Percentiles rank a stretch among this genome's conserved stretches.
Evolutionary conservation across 306 rosid genomes (phyloP).

Genomic region (Astragalus membranaceus): DNA sequence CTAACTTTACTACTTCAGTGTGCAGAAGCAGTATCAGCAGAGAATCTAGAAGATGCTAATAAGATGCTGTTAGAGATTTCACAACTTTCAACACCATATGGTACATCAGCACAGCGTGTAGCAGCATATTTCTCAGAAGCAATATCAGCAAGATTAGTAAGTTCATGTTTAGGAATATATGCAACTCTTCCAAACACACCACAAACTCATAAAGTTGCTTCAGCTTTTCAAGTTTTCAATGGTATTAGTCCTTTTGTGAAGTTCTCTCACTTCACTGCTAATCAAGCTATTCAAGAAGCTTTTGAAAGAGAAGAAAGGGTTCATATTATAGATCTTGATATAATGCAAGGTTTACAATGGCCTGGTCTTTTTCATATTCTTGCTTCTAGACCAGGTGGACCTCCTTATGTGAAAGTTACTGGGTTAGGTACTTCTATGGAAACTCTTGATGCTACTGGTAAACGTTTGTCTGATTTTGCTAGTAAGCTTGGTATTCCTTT

Average conservation of each 20-base stretch:
- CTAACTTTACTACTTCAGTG: slow-evolving; percentile 83
- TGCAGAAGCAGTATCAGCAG: slow-evolving; percentile 91
- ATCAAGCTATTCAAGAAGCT: slow-evolving; percentile 95
- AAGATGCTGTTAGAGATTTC: slow-evolving; percentile 77
- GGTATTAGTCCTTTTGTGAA: slow-evolving; percentile 92
- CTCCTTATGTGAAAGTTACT: slow-evolving; percentile 80
- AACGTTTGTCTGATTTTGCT: slow-evolving; percentile 79
- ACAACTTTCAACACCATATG: slow-evolving; percentile 79
- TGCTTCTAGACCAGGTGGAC: slow-evolving; percentile 91
- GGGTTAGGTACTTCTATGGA: slow-evolving; percentile 88
- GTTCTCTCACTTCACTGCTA: slow-evolving; percentile 96
- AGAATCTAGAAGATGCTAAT: slow-evolving; percentile 78
- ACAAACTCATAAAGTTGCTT: slow-evolving; percentile 75
- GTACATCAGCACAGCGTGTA: slow-evolving; percentile 91
- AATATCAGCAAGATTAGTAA: slow-evolving; percentile 86
- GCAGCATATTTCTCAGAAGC: slow-evolving; percentile 98
- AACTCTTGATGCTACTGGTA: slow-evolving; percentile 86
- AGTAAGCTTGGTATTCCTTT: slow-evolving; percentile 84
- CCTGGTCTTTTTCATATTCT: slow-evolving; percentile 90
- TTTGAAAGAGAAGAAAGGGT: slow-evolving; percentile 88
- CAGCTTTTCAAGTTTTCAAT: slow-evolving; percentile 93
- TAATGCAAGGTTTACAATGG: slow-evolving; percentile 98
- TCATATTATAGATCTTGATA: slow-evolving; percentile 88
- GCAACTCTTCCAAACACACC: slow-evolving; percentile 60
- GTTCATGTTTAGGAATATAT: slow-evolving; percentile 83